phyloP scores from a whole-genome alignment of 257 asterid species.

The Echites panduratus region DNA sequence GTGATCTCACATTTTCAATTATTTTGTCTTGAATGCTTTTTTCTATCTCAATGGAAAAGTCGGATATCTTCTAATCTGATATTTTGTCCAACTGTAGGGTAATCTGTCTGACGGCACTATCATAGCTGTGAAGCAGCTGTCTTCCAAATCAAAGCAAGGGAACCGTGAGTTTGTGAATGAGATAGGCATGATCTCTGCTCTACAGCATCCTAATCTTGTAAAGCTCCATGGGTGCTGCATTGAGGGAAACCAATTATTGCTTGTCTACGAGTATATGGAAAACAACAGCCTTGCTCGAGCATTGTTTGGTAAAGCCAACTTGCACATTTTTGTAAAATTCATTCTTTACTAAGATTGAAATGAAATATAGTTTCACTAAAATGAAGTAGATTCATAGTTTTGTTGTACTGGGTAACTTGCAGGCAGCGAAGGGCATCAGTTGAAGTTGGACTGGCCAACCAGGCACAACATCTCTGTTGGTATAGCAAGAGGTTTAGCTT shows the following conservation, averaged over 20 bases:
- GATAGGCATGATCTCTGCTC: conserved; percentile 83
- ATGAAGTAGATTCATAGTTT: neutral
- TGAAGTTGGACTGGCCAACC: conserved; percentile 30
- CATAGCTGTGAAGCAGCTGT: conserved; percentile 81
- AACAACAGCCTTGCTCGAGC: conserved; percentile 82
- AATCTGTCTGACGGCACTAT: conserved; percentile 50
- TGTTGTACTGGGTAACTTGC: neutral
- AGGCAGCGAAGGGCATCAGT: conserved; percentile 26
- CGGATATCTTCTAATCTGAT: neutral
- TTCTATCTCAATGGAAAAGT: neutral
- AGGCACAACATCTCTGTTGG: conserved; percentile 31
- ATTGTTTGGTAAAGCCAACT: conserved; percentile 46
- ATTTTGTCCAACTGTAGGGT: conserved; percentile 36
- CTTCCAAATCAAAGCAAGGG: conserved; percentile 80
- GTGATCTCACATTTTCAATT: conserved; percentile 18
- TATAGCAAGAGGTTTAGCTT: conserved; percentile 36
- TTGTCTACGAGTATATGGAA: conserved; percentile 71
- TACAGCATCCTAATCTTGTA: conserved; percentile 78
- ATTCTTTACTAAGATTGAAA: neutral
- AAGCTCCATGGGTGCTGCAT: conserved; percentile 73
- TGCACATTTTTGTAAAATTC: neutral
- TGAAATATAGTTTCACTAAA: neutral
- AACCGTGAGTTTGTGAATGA: conserved; percentile 77
- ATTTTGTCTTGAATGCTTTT: too few relatives aligned
- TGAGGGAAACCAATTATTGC: conserved; percentile 63